Conservation (phyloP, 768 basidiomycete species). For the Coprinopsis cinerea region DNA sequence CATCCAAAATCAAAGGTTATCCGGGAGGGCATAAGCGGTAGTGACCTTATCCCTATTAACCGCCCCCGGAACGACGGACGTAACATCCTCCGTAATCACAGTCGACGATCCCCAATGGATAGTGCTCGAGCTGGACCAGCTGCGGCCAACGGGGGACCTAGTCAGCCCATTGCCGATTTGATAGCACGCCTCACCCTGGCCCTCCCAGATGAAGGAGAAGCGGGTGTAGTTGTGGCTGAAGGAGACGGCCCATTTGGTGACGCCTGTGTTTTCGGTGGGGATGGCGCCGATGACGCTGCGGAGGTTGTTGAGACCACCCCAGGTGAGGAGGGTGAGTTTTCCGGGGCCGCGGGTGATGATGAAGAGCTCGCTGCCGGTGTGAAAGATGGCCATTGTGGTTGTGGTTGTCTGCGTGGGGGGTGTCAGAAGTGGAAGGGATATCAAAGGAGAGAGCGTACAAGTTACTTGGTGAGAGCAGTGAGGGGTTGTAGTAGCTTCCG, state of each 20-base stretch:
- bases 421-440: no score
- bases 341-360: slow-evolving; percentile 4
- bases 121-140: not conserved
- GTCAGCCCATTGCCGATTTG: not conserved
- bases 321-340: not conserved
- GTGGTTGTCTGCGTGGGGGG: no score
- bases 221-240: slow-evolving; percentile 2
- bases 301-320: not conserved
- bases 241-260: slow-evolving; percentile 1
- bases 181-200: not conserved
- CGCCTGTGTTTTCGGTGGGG: not conserved
- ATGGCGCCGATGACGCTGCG: not conserved
- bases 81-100: slow-evolving; percentile 2
- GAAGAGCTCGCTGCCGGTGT: not conserved
- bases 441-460: no score
- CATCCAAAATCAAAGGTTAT: not conserved
- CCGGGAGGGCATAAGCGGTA: not conserved
- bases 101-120: not conserved
- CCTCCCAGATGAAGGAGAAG: slow-evolving; percentile 4
- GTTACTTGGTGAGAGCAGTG: no score
- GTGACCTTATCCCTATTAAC: not conserved
- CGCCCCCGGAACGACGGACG: not conserved
- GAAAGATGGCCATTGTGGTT: no score
- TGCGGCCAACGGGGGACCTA: not conserved
- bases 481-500: no score